Percentiles rank a stretch among this genome's conserved stretches.
Conservation (phyloP, 192 early-diverging fungal species). For the Entomortierella lignicola region DNA sequence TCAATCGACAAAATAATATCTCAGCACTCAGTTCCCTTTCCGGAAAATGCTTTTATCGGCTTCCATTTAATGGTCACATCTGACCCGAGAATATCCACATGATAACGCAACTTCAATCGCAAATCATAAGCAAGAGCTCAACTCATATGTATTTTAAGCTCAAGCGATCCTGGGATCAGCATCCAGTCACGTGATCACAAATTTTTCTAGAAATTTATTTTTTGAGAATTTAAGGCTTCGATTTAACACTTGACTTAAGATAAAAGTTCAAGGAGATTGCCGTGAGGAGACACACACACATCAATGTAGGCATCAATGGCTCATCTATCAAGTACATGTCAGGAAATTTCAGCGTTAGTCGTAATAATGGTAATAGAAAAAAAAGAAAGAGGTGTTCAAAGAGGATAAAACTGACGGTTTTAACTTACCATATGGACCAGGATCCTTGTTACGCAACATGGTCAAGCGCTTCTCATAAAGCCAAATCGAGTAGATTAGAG, state of each 20-base stretch:
- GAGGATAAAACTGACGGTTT: too few relatives aligned
- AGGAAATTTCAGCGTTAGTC: not conserved
- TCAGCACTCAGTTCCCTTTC: too few relatives aligned
- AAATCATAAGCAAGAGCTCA: not conserved
- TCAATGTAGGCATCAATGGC: constrained; percentile 73
- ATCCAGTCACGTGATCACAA: constrained; percentile 3
- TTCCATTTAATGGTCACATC: too few relatives aligned
- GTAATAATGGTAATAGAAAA: too few relatives aligned
- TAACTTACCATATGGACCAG: constrained; percentile 67
- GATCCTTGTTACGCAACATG: constrained; percentile 70
- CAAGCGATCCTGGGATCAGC: not conserved
- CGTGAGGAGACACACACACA: constrained; percentile 72
- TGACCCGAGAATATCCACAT: too few relatives aligned
- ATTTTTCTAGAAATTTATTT: not conserved
- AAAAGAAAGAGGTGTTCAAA: too few relatives aligned
- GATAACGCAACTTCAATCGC: too few relatives aligned
- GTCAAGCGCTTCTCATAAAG: constrained; percentile 76
- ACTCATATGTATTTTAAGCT: not conserved
- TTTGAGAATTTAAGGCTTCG: constrained; percentile 28
- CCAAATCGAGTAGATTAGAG: constrained; percentile 78
- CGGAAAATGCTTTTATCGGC: too few relatives aligned
- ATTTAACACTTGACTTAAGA: constrained; percentile 56
- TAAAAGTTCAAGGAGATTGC: constrained; percentile 67
- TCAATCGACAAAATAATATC: too few relatives aligned
- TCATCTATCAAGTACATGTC: constrained; percentile 64